Evolutionary conservation across 345 rosid species (phyloP), one percentile per base, ranked within the genome.

Genomic region (Turnera subulata): DNA sequence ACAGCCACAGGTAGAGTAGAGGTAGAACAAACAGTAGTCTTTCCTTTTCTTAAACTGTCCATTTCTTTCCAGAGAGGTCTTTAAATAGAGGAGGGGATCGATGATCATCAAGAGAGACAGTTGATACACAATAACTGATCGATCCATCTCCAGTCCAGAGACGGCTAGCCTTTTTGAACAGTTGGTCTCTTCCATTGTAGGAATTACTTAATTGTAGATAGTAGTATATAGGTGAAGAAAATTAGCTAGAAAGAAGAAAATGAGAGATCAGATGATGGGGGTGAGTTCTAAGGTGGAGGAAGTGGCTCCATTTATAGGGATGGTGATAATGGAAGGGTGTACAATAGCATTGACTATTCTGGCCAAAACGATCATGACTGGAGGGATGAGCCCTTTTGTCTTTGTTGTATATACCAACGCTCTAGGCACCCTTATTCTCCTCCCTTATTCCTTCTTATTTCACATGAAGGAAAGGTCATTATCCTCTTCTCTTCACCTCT

Each of bases 381-480:
- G 74, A 53, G 95, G 97, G n/a, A 58, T 82, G 79, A 90, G 87
- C 53, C 95, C 90, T 58, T 90, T 78, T 54, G 91, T 90, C 38
- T 90, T 90, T 69, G 79, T 82, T 19, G 82, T 78, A 9, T 83
- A 85, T 50, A 81, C 89, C 2, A 87, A 87, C 46, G 86, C 77
- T 21, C 58, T 85, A 11, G 80, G 77, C 63, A 72, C 89, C 47
- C 16, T 78, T 47, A 56, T 83, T 67, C 85, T 85, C 46, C 70
- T 90, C 37, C 97, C 91, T 53, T 80, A 51, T 39, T 76, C 93
- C 42, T 82, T 77, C 67, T 55, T 87, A 29, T 85, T 70, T 67
- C 90, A 87, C 26, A 58, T 70, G 50, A 7, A 9, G 12, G 70
- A 83, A 24, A 81, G 84, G 87, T 80, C 20, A 37, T 10, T 23